Percentiles rank a stretch among this genome's conserved stretches.
Evolutionary conservation across 2,329 filamentous ascomycete genomes (phyloP).

Genomic region (Celoporthe dispersa): DNA sequence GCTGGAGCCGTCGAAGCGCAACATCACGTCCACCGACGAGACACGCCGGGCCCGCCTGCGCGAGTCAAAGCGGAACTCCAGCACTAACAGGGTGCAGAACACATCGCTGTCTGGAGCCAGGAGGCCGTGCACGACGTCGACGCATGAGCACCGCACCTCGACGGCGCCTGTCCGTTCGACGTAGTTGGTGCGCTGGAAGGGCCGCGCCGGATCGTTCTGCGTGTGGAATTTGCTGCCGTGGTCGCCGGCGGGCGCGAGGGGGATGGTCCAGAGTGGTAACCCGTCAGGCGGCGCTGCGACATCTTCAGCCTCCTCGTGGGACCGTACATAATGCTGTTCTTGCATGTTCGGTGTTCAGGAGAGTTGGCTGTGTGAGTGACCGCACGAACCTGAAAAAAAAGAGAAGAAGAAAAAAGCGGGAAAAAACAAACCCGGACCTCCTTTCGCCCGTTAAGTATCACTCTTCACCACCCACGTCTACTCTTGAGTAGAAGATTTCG

Average conservation of each 20-base stretch:
- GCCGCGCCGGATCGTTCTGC: neutral
- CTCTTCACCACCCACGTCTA: no score
- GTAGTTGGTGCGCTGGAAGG: neutral
- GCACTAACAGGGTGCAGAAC: slow-evolving; percentile 34
- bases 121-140: slow-evolving; percentile 36
- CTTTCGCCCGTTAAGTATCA: no score
- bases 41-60: slow-evolving; percentile 34
- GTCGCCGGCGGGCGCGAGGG: neutral
- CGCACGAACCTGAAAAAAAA: no score
- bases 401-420: no score
- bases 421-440: no score
- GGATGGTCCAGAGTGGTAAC: neutral
- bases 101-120: slow-evolving; percentile 31
- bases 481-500: no score
- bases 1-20: slow-evolving; percentile 30
- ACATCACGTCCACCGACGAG: slow-evolving; percentile 31
- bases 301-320: neutral
- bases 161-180: slow-evolving; percentile 34
- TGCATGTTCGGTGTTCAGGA: neutral
- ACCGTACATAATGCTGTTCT: neutral
- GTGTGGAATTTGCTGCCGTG: neutral
- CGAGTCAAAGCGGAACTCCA: slow-evolving; percentile 36
- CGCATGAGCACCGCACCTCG: slow-evolving; percentile 34
- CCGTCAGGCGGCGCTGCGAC: neutral
- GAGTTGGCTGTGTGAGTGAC: neutral